Base-by-base conservation (phyloP, 1,284 basidiomycete species). In the Cryptococcus depauperatus region DNA sequence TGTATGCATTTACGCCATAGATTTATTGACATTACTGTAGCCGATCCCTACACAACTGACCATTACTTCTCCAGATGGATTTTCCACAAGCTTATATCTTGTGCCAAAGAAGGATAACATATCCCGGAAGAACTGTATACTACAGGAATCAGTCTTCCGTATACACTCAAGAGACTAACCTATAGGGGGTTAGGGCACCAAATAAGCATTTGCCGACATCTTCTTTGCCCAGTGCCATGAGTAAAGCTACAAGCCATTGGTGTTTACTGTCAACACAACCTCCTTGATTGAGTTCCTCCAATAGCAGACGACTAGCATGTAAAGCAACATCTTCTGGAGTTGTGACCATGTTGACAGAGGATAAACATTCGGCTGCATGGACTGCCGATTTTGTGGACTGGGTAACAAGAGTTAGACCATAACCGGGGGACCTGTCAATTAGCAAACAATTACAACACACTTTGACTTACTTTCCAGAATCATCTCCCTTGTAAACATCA, bases 401-500 rank as follows among this genome's bases (percentile, higher is more conserved):
- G 0, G 92, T 83, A 10, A 98, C 75, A 5, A 99, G 76, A 25
- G 83, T 91, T 14, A 99, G 74, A 0, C 87, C 92, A 68, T 92
- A 99, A 0, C 95, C 95, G 2, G 95, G 95, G 0, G 93, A 97
- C 72, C 87, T 91, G 55, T 5, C 23, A n/a, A 23, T n/a, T 14
- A 23, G 25, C 27, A 22, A 22, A 10, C 26, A 21, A 11, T n/a
- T 9, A 16, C 5, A 23, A 35, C 9, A 22, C n/a, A 22, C 5
- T 10, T 26, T 16, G 14, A 73, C 85, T 53, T 55, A 86, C 86
- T 90, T 95, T 68, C 95, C 95, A 53, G 88, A 89, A 52, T 98
- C 95, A 21, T 91, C 87, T 8, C 92, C 92, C 64, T 95, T 91
- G 73, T 96, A 98, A 11, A 97, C 91, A 59, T 98, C 95, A 1